A percentile compares a stretch with the other conserved stretches of the same genome.
Conservation (phyloP, 805 yeast genomes). For the Saccharomycopsis sp. region DNA sequence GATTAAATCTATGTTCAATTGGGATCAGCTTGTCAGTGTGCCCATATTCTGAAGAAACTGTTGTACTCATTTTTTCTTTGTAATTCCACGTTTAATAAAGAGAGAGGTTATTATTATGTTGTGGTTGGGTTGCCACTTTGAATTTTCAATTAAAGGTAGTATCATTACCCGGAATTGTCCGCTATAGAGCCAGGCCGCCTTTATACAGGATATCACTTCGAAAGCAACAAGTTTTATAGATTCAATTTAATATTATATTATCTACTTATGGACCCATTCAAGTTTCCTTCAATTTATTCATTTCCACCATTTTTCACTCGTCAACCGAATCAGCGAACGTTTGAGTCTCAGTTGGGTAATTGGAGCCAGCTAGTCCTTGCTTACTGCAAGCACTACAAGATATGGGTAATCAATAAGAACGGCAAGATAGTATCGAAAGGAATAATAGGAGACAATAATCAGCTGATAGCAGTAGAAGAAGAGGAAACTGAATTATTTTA, state of each 20-base stretch:
- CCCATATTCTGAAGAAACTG: slow-evolving; percentile 63
- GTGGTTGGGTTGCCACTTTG: not conserved
- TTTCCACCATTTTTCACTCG: slow-evolving; percentile 91
- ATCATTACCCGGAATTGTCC: not conserved
- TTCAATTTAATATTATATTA: not conserved
- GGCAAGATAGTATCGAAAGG: slow-evolving; percentile 29
- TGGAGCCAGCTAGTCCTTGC: slow-evolving; percentile 65
- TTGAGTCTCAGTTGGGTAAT: slow-evolving; percentile 67
- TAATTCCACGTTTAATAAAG: not conserved
- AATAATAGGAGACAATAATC: slow-evolving; percentile 8
- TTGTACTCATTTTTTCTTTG: slow-evolving; percentile 22
- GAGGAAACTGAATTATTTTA: slow-evolving; percentile 36
- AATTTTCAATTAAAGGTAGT: not conserved
- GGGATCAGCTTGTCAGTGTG: slow-evolving; percentile 50
- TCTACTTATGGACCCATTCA: slow-evolving; percentile 13
- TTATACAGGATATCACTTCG: not conserved
- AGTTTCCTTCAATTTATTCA: slow-evolving; percentile 49
- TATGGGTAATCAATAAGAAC: slow-evolving; percentile 44
- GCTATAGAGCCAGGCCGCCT: not conserved
- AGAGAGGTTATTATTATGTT: not conserved
- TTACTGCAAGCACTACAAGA: slow-evolving; percentile 49
- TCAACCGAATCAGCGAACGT: slow-evolving; percentile 77
- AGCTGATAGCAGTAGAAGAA: slow-evolving; percentile 26
- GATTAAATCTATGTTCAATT: slow-evolving; percentile 88
- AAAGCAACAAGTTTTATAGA: not conserved